These are phyloP conservation scores for Zopfochytrium polystomum DNA, from an alignment of 371 early-diverging fungal genomes.

Conservation along the genomic window DNA sequence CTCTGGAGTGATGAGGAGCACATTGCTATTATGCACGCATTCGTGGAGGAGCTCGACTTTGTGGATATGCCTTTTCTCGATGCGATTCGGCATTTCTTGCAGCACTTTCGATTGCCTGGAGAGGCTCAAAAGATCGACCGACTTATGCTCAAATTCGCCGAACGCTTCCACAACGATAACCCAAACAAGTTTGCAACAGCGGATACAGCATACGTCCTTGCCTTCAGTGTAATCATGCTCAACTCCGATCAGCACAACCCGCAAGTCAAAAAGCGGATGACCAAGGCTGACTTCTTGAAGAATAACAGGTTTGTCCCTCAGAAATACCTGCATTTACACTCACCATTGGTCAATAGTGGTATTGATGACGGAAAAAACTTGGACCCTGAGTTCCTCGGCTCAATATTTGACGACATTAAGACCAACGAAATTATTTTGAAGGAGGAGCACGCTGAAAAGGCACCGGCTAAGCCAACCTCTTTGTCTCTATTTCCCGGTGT, in stretches of 20 bases:
- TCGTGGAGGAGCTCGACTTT: constrained; percentile 90
- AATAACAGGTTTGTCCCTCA: too few species aligned
- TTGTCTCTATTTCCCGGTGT: constrained; percentile 6
- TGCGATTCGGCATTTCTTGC: constrained; percentile 84
- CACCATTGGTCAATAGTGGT: constrained; percentile 68
- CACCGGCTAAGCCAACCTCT: constrained; percentile 9
- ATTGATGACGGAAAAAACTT: constrained; percentile 86
- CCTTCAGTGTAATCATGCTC: constrained; percentile 91
- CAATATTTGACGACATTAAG: constrained; percentile 78
- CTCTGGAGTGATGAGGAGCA: constrained; percentile 72
- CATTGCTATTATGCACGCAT: constrained; percentile 90
- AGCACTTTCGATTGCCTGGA: constrained; percentile 93
- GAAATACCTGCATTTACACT: too few species aligned
- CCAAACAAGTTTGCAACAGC: constrained; percentile 68
- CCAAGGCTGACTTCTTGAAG: constrained; percentile 84
- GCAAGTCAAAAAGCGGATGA: constrained; percentile 88
- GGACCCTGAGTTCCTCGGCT: constrained; percentile 61
- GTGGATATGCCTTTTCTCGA: constrained; percentile 70
- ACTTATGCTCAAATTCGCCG: constrained; percentile 95
- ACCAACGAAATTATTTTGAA: constrained; percentile 88
- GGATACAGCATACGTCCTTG: constrained; percentile 92
- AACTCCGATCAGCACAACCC: constrained; percentile 95
- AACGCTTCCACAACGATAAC: constrained; percentile 81
- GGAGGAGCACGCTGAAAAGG: constrained; percentile 58
- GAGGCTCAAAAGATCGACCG: constrained; percentile 98